These are phyloP conservation scores for Scutellaria baicalensis DNA, from an alignment of 257 asterid genomes.

Conservation along the genomic window DNA sequence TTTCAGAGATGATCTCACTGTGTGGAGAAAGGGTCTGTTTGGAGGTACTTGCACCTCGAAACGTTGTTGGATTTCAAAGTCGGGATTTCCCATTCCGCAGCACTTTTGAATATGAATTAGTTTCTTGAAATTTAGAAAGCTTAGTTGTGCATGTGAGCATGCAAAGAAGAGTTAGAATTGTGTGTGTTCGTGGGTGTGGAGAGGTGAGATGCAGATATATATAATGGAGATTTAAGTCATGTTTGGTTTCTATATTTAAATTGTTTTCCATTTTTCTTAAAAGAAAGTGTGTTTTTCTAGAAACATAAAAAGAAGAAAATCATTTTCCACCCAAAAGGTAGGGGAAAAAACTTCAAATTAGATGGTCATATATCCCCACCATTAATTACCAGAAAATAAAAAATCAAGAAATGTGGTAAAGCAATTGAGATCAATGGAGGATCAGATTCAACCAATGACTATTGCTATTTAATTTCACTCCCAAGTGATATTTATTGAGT, in stretches of 20 bases:
- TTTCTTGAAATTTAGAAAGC: background rate
- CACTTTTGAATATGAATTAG: background rate
- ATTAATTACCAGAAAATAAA: no score
- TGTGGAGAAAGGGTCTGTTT: slow-evolving; percentile 39
- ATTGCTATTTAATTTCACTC: no score
- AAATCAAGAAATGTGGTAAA: no score
- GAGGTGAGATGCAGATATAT: background rate
- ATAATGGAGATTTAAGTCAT: background rate
- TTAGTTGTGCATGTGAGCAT: slow-evolving; percentile 27
- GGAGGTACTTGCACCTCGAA: slow-evolving; percentile 46
- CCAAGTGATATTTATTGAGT: no score
- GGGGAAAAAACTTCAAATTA: no score
- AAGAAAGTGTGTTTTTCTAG: no score
- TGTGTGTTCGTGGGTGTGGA: background rate
- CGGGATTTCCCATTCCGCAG: slow-evolving; percentile 46
- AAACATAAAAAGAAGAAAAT: no score
- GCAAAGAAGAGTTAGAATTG: slow-evolving; percentile 8
- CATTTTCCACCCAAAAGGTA: no score
- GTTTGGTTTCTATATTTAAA: background rate
- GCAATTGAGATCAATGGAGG: no score
- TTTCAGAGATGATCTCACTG: slow-evolving; percentile 37
- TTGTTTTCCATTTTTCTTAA: no score
- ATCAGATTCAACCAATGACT: no score
- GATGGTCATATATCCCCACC: no score
- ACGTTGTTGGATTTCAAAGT: slow-evolving; percentile 23